Conservation (phyloP, 192 early-diverging fungal genomes). For the Backusella westeae region DNA sequence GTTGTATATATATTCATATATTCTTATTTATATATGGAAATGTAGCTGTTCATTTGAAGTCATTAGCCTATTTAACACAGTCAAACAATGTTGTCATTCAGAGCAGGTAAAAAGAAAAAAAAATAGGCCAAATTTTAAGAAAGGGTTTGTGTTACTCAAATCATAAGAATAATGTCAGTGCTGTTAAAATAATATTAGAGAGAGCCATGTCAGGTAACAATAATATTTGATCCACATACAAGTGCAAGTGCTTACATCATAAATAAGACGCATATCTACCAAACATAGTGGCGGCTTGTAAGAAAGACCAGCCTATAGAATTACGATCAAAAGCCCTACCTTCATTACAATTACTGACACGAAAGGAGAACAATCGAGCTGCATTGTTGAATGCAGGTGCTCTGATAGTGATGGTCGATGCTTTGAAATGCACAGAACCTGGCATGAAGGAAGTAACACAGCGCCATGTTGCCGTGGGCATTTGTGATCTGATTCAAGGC, state of each 20-base stretch:
- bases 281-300: conserved; percentile 54
- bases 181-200: conserved; percentile 69
- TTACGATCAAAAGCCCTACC: conserved; percentile 56
- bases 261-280: conserved; percentile 50
- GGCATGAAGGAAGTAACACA: conserved; percentile 54
- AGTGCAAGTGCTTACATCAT: background rate
- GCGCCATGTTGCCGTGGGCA: conserved; percentile 61
- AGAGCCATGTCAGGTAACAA: conserved; percentile 66
- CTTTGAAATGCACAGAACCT: conserved; percentile 46
- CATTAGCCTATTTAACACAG: conserved; percentile 44
- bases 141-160: background rate
- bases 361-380: conserved; percentile 57
- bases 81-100: conserved; percentile 50
- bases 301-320: conserved; percentile 44
- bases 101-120: conserved; percentile 42
- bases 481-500: conserved; percentile 66
- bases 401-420: conserved; percentile 53
- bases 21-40: background rate
- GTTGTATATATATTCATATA: background rate
- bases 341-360: conserved; percentile 64
- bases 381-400: conserved; percentile 58
- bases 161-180: conserved; percentile 38
- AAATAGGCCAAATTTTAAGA: too few species aligned
- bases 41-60: conserved; percentile 46
- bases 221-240: background rate